Evolutionary conservation across 2,329 filamentous ascomycete species (phyloP).

Genomic region (Ophiostoma angusticollis): DNA sequence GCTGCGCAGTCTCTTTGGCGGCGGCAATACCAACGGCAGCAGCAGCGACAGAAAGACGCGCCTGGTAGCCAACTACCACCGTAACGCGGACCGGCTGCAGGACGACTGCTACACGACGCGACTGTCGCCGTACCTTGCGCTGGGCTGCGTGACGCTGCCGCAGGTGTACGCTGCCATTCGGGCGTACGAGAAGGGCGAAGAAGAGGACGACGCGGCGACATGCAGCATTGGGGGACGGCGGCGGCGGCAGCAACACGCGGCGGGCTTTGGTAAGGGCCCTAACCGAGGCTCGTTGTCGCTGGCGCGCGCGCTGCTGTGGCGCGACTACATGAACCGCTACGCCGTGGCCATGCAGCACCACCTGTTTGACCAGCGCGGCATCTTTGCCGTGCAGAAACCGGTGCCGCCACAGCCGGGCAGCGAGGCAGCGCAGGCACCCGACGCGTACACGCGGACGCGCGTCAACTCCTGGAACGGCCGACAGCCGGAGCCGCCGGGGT

Average conservation of each 20-base stretch:
- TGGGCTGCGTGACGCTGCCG: conserved; percentile 60
- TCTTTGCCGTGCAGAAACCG: conserved; percentile 29
- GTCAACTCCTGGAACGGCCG: too few relatives aligned
- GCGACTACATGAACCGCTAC: conserved; percentile 76
- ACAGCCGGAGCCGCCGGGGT: too few relatives aligned
- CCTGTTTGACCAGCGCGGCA: too few relatives aligned
- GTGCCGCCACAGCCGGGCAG: background rate
- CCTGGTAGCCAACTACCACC: conserved; percentile 48
- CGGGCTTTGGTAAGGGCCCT: conserved; percentile 56
- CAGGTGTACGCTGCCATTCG: conserved; percentile 57
- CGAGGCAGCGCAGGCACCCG: background rate
- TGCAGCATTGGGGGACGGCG: too few relatives aligned
- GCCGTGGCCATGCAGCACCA: too few relatives aligned
- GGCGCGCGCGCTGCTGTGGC: conserved; percentile 62
- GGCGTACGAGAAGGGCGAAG: conserved; percentile 53
- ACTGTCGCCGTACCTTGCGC: conserved; percentile 57
- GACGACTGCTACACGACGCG: conserved; percentile 71
- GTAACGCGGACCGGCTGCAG: too few relatives aligned
- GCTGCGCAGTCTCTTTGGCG: too few relatives aligned
- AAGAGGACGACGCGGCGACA: too few relatives aligned
- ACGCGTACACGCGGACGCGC: too few relatives aligned
- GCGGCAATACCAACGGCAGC: too few relatives aligned
- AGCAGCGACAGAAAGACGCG: too few relatives aligned
- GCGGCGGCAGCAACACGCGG: conserved; percentile 24
- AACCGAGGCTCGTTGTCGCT: too few relatives aligned